These are phyloP conservation scores for Trichoderma sp. DNA, from an alignment of 2,329 filamentous ascomycete species.

Conservation along the genomic window DNA sequence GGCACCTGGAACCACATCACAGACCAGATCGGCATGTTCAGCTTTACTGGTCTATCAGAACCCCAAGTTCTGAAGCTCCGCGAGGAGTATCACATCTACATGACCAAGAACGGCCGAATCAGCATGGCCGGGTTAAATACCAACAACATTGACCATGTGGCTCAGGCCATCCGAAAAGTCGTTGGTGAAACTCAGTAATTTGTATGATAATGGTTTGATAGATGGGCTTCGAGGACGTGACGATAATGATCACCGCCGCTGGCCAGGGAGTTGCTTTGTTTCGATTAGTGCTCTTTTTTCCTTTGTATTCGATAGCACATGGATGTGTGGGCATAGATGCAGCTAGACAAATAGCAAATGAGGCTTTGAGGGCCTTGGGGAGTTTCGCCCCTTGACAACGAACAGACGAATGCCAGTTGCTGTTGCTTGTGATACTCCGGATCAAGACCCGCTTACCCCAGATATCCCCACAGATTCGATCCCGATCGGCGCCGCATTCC, in stretches of 20 bases:
- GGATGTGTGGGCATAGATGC: conserved; percentile 7
- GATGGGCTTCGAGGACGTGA: background rate
- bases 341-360: background rate
- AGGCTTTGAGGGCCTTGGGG: background rate
- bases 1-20: conserved; percentile 97
- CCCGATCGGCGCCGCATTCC: background rate
- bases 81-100: conserved; percentile 73
- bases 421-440: background rate
- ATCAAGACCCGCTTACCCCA: background rate
- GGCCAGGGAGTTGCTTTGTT: background rate
- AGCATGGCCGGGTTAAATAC: conserved; percentile 98
- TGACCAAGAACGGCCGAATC: conserved; percentile 97
- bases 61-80: conserved; percentile 69
- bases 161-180: conserved; percentile 81
- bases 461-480: background rate
- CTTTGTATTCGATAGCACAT: background rate
- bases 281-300: background rate
- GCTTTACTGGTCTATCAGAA: conserved; percentile 79
- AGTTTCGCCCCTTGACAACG: background rate
- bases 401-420: background rate
- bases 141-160: conserved; percentile 88
- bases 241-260: background rate
- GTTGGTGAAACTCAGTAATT: conserved; percentile 46
- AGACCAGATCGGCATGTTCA: conserved; percentile 99
- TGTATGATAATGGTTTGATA: conserved; percentile 2